Base-by-base conservation (phyloP, 441 rosid species). In the Brassica balearica region DNA sequence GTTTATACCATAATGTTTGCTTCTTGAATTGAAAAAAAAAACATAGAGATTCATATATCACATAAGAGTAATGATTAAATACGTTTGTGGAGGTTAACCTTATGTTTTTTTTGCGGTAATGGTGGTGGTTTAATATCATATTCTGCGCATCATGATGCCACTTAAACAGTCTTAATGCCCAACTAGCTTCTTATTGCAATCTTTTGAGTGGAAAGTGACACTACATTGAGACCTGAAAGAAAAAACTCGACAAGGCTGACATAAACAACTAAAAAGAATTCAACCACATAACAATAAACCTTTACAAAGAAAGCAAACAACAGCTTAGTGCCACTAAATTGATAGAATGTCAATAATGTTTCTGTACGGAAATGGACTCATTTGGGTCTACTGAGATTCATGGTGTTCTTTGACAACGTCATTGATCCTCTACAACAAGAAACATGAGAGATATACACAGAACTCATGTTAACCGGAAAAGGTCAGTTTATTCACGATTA, bases 171-270 rank as follows among this genome's bases (percentile, higher is more conserved):
- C 71, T 76, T 25, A 74, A 32, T 41, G 53, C 64, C 65, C 68
- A 80, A 65, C 82, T 58, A 70, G 71, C 69, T 65, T 60, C 77
- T 60, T 38, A 71, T 75, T 76, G 80, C 70, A 75, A 71, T 80
- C 83, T 80, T 81, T 76, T 81, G 14, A 68, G 77, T 81, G 83
- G 83, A 81, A 76, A 81, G 77, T 81, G 83, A 81, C 83, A 81
- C 34, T 72, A 76, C 83, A 56, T n/a, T 69, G 76, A 80, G 79
- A 80, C 77, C 68, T 72, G 48, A 55, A 55, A 72, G 72, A 76
- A 72, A 81, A 76, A 72, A 81, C 71, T 76, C 80, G 77, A 76
- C 74, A 81, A 75, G 83, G 77, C 60, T 51, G 15, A 72, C 61
- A 25, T 81, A 81, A 81, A 81, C 62, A 72, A 81, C 20, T 61